Conservation (phyloP, 2,329 filamentous ascomycete species). For the Coniella vitis region DNA sequence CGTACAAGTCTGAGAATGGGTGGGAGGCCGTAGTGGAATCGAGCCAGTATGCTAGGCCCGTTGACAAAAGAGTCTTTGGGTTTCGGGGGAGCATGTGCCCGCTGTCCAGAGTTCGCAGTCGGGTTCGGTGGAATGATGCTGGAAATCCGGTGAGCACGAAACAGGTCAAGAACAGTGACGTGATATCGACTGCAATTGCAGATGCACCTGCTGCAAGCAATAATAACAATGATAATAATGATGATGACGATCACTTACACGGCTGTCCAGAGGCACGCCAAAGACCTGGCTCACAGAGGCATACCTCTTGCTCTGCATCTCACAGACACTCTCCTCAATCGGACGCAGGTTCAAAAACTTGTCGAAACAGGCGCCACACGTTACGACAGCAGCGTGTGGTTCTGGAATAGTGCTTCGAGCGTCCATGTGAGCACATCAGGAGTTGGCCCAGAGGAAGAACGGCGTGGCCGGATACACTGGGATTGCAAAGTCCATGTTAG, state of each 20-base stretch:
- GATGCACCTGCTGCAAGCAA: no score
- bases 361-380: conserved; percentile 69
- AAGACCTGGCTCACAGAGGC: conserved; percentile 57
- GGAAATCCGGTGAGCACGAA: background rate
- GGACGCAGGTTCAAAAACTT: conserved; percentile 29
- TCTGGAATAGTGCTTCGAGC: conserved; percentile 66
- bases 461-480: conserved; percentile 69
- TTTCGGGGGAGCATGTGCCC: conserved; percentile 50
- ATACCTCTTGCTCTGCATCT: conserved; percentile 28
- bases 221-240: no score
- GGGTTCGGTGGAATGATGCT: conserved; percentile 63
- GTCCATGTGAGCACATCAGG: conserved; percentile 72
- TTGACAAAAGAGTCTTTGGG: conserved; percentile 56
- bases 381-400: conserved; percentile 69
- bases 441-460: conserved; percentile 78
- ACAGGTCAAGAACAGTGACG: background rate
- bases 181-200: background rate
- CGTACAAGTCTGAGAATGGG: conserved; percentile 61
- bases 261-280: conserved; percentile 62
- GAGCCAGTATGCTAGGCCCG: conserved; percentile 58
- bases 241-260: conserved; percentile 23
- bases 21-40: conserved; percentile 60
- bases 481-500: background rate
- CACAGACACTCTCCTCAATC: conserved; percentile 22
- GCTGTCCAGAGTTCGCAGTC: conserved; percentile 72